A percentile compares a stretch with the other conserved stretches of the same genome.
These are phyloP conservation scores for Neoboletus subvelutipes DNA, from an alignment of 768 basidiomycete species.

Conservation along the genomic window DNA sequence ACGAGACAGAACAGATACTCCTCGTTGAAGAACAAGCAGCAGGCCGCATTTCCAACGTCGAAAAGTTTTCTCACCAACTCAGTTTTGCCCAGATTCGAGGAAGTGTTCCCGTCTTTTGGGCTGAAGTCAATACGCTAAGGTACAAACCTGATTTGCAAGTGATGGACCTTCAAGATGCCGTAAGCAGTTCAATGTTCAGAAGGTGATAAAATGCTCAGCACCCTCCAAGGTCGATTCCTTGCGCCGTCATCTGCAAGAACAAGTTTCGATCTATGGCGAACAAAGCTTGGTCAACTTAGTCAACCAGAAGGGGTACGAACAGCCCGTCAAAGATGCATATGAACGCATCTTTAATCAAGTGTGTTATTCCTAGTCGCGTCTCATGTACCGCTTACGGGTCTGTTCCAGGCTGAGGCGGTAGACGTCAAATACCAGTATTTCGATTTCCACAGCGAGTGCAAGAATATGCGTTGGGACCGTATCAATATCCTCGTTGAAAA, in stretches of 20 bases:
- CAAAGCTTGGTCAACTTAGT: slow-evolving; percentile 87
- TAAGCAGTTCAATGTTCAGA: slow-evolving; percentile 37
- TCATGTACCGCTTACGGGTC: neutral
- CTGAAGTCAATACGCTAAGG: slow-evolving; percentile 90
- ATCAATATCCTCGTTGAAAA: slow-evolving; percentile 79
- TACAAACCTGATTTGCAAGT: slow-evolving; percentile 97
- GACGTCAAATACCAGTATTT: slow-evolving; percentile 90
- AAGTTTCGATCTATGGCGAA: slow-evolving; percentile 71
- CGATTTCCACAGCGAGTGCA: slow-evolving; percentile 96
- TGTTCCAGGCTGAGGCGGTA: slow-evolving; percentile 54
- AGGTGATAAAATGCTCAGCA: slow-evolving; percentile 2
- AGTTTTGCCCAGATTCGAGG: slow-evolving; percentile 95
- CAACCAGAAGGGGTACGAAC: slow-evolving; percentile 91
- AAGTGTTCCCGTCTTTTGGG: slow-evolving; percentile 94
- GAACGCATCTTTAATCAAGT: slow-evolving; percentile 75
- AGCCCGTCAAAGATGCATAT: slow-evolving; percentile 93
- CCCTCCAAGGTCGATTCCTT: slow-evolving; percentile 61
- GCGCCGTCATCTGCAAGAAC: slow-evolving; percentile 70
- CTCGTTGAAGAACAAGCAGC: slow-evolving; percentile 63
- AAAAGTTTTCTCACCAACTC: slow-evolving; percentile 58
- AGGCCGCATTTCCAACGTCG: slow-evolving; percentile 39
- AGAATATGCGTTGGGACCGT: slow-evolving; percentile 91
- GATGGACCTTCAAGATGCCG: slow-evolving; percentile 90
- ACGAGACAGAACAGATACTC: slow-evolving; percentile 95
- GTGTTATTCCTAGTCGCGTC: slow-evolving; percentile 13